Evolutionary conservation across 768 basidiomycete genomes (phyloP).

Genomic region (Suillus spraguei): DNA sequence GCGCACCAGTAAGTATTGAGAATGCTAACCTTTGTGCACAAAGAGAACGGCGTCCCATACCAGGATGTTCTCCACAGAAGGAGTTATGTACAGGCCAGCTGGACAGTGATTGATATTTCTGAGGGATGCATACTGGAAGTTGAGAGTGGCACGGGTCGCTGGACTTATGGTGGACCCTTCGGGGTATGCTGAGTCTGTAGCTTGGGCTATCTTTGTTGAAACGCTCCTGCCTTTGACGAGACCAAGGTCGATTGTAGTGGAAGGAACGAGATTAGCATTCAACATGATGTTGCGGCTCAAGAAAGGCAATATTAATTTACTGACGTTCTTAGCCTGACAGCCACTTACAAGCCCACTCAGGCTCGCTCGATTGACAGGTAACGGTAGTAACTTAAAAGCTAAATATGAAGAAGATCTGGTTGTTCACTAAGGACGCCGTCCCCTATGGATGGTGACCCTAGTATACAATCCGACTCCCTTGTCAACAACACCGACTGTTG

Average conservation of each 20-base stretch:
- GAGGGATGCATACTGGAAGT: slow-evolving; percentile 75
- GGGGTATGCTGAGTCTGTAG: slow-evolving; percentile 8
- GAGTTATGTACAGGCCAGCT: slow-evolving; percentile 67
- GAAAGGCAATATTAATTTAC: too few species aligned
- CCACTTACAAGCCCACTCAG: too few species aligned
- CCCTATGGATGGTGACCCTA: slow-evolving; percentile 46
- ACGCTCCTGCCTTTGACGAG: slow-evolving; percentile 15
- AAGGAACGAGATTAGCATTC: slow-evolving; percentile 20
- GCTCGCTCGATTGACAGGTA: neutral
- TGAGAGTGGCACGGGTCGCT: slow-evolving; percentile 59
- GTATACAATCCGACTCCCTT: slow-evolving; percentile 64
- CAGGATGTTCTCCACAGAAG: slow-evolving; percentile 58
- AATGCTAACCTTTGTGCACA: slow-evolving; percentile 70
- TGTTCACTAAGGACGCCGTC: slow-evolving; percentile 1
- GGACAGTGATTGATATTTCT: slow-evolving; percentile 72
- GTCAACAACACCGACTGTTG: too few species aligned
- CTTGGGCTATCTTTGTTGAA: slow-evolving; percentile 7
- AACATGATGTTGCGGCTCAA: slow-evolving; percentile 1
- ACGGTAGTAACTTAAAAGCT: neutral
- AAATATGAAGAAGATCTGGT: neutral
- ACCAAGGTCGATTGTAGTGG: slow-evolving; percentile 27
- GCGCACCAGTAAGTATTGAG: neutral
- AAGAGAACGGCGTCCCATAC: slow-evolving; percentile 84
- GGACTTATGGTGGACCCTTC: slow-evolving; percentile 28
- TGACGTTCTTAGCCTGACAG: too few species aligned